These are phyloP conservation scores for Claviceps citrina DNA, from an alignment of 2,329 filamentous ascomycete species.

Conservation along the genomic window DNA sequence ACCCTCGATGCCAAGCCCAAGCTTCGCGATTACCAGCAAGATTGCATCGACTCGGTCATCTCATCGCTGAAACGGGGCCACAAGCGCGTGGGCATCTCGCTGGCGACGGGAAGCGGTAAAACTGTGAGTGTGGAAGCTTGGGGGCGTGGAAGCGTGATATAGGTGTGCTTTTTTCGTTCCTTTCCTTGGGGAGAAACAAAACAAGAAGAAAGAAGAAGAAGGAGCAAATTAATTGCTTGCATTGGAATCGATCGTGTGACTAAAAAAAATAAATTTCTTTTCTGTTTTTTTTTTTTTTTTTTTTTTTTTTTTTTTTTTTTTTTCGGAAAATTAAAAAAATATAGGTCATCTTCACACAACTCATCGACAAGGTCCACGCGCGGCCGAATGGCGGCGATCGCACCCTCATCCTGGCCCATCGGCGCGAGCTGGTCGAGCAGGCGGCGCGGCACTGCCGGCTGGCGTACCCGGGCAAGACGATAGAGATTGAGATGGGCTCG, in stretches of 20 bases:
- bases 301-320: too few species aligned
- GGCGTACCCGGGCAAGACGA: conserved; percentile 62
- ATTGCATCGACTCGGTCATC: conserved; percentile 75
- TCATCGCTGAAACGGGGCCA: conserved; percentile 53
- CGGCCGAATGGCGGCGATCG: conserved; percentile 40
- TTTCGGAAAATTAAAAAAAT: too few species aligned
- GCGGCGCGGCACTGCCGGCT: conserved; percentile 69
- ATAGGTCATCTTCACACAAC: conserved; percentile 93
- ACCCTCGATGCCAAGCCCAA: conserved; percentile 26
- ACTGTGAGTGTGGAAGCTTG: conserved; percentile 46
- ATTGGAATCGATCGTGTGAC: too few species aligned
- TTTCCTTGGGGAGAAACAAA: background rate
- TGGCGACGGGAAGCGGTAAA: conserved; percentile 81
- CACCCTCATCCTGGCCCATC: conserved; percentile 82
- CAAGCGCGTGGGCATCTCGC: conserved; percentile 66
- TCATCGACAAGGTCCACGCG: conserved; percentile 62
- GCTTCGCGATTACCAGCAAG: conserved; percentile 75
- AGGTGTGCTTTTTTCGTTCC: too few species aligned
- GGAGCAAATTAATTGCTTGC: too few species aligned
- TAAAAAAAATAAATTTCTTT: too few species aligned
- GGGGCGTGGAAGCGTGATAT: too few species aligned
- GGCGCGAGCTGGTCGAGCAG: conserved; percentile 86
- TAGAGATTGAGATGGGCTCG: conserved; percentile 87
- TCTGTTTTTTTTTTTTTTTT: too few species aligned
- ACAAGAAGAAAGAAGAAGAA: background rate